A percentile compares a stretch with the other conserved stretches of the same genome.
Conservation (phyloP, 768 basidiomycete species). For the Phlegmacium glaucopus region DNA sequence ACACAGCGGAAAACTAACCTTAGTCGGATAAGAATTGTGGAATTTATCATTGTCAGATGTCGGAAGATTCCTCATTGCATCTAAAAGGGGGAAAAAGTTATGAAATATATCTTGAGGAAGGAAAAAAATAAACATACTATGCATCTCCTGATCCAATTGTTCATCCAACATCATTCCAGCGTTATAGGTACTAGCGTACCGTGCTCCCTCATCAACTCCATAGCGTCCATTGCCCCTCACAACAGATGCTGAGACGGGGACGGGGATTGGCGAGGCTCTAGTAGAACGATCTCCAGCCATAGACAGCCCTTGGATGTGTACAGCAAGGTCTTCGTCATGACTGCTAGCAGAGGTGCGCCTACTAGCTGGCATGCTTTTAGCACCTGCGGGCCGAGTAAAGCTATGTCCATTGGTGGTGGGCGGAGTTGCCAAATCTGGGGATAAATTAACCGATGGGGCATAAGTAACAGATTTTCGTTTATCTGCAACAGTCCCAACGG, state of each 20-base stretch:
- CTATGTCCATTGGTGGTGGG: constrained; percentile 44
- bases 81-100: constrained; percentile 35
- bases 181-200: constrained; percentile 66
- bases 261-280: constrained; percentile 53
- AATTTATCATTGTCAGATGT: constrained; percentile 91
- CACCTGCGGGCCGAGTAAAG: constrained; percentile 66
- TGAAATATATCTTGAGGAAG: constrained; percentile 1
- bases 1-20: constrained; percentile 40
- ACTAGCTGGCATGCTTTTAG: constrained; percentile 92
- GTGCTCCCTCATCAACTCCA: constrained; percentile 54
- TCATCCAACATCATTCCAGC: constrained; percentile 91
- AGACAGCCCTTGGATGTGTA: constrained; percentile 70
- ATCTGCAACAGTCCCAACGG: constrained; percentile 65
- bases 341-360: constrained; percentile 86
- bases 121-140: constrained; percentile 56
- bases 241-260: constrained; percentile 49
- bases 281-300: constrained; percentile 61
- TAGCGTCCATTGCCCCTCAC: constrained; percentile 52
- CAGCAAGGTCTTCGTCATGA: constrained; percentile 78
- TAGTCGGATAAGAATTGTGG: constrained; percentile 55
- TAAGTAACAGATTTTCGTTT: constrained; percentile 89
- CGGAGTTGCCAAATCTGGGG: constrained; percentile 57
- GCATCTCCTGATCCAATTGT: constrained; percentile 91
- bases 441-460: constrained; percentile 71
- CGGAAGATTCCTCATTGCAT: constrained; percentile 84